Evolutionary conservation across 345 rosid genomes (phyloP).

Genomic region (Gynandropsis gynandra): DNA sequence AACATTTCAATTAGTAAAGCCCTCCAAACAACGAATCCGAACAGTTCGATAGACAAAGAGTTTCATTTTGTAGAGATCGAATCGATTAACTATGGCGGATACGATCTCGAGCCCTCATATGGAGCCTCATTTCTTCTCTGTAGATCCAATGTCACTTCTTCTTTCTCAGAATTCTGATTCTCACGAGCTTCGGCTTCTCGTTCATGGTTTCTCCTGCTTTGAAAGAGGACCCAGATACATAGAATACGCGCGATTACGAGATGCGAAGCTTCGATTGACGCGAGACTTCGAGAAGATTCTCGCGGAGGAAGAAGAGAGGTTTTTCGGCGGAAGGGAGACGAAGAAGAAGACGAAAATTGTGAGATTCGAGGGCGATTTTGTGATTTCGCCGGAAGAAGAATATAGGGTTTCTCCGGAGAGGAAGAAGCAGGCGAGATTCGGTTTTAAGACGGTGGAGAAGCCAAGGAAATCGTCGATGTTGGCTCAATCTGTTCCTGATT

Average conservation of each 20-base stretch:
- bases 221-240: slow-evolving; percentile 81
- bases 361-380: slow-evolving; percentile 27
- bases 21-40: no score
- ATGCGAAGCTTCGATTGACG: slow-evolving; percentile 49
- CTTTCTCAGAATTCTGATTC: slow-evolving; percentile 40
- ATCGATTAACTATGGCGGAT: slow-evolving; percentile 29
- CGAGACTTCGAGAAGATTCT: slow-evolving; percentile 31
- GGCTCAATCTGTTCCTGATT: slow-evolving; percentile 81
- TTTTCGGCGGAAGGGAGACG: slow-evolving; percentile 16
- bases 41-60: no score
- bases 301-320: slow-evolving; percentile 19
- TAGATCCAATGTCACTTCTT: slow-evolving; percentile 55
- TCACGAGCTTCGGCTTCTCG: slow-evolving; percentile 33
- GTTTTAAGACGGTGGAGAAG: slow-evolving; percentile 17
- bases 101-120: slow-evolving; percentile 27
- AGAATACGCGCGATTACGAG: slow-evolving; percentile 66
- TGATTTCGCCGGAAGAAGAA: slow-evolving; percentile 25
- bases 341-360: slow-evolving; percentile 36
- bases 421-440: slow-evolving; percentile 59
- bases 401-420: slow-evolving; percentile 17
- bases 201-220: slow-evolving; percentile 36
- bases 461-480: slow-evolving; percentile 30
- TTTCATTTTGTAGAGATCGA: no score
- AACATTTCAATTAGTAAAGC: no score
- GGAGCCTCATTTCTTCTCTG: slow-evolving; percentile 32